Base-by-base conservation (phyloP, 306 rosid genomes). In the Vigna unguiculata region DNA sequence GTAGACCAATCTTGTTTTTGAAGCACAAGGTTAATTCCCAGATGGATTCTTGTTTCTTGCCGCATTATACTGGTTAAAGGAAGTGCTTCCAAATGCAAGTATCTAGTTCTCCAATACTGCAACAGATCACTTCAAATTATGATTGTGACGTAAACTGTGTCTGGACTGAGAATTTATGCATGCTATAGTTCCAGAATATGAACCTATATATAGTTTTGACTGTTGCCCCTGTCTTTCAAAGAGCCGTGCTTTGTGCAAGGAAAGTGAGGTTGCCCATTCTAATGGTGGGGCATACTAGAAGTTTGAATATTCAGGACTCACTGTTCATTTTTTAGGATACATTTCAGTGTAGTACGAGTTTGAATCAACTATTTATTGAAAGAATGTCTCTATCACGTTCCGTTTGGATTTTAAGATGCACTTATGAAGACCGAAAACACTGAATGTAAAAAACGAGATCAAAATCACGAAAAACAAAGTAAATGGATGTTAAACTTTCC, bases 71-170 rank as follows among this genome's bases (percentile, higher is more conserved):
- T 51, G 55, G 12, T 51, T 17, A n/a, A 51, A 51, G 11, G 5
- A 48, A 48, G 12, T n/a, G 55, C 22, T n/a, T 8, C 22, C 8
- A 7, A 51, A 51, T n/a, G 55, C 55, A 51, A n/a, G 55, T 51
- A 17, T 7, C 55, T 51, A 51, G 11, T 51, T n/a, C 22, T 7
- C 22, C 10, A 51, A 51, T 17, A 9, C 12, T 9, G 12, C 45
- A 40, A n/a, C 55, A 17, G 22, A 67, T 68, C 19, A 67, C 17
- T 55, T 24, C 12, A 55, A 67, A 60, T 24, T 53, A 54, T 43
- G 16, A 66, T 53, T 17, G 15, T 76, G 52, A 24, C 14, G 49
- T 45, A 4, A 45, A 13, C 4, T n/a, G 34, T 22, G 22, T 22
- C 58, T 19, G 16, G 58, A 19, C 2, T 34, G 28, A 53, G 30